Evolutionary conservation across 2,329 filamentous ascomycete genomes (phyloP).

Genomic region (Coniochaeta sp.): DNA sequence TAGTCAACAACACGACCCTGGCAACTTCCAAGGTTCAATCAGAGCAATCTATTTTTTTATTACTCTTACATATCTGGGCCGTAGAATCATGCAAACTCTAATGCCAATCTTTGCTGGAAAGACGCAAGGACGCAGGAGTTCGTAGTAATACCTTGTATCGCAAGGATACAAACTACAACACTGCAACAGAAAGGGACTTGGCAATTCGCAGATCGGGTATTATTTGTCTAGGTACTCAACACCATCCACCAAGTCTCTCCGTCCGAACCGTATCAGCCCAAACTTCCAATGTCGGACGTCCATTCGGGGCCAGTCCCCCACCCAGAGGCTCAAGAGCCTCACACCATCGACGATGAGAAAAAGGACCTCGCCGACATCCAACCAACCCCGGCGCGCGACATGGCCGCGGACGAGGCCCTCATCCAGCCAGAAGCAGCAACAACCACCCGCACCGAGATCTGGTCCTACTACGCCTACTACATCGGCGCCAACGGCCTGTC

Average conservation of each 20-base stretch:
- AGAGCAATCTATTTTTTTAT: no score
- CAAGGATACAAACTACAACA: neutral
- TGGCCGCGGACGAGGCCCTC: neutral
- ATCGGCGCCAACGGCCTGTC: conserved; percentile 58
- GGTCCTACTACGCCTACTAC: conserved; percentile 40
- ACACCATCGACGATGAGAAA: neutral
- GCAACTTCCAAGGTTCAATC: no score
- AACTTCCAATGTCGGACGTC: neutral
- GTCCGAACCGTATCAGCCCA: no score
- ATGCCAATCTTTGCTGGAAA: neutral
- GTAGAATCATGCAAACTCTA: neutral
- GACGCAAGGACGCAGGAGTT: no score
- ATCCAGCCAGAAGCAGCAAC: neutral
- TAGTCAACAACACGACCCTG: no score
- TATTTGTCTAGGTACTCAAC: no score
- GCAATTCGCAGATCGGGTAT: no score
- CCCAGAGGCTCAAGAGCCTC: neutral
- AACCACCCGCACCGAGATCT: conserved; percentile 3
- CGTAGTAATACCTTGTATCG: no score
- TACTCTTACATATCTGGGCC: no score
- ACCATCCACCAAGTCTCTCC: neutral
- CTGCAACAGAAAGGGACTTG: no score
- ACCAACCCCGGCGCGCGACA: no score
- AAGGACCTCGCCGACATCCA: neutral
- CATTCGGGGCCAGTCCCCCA: neutral